A percentile compares a stretch with the other conserved stretches of the same genome.
Conservation (phyloP, 768 basidiomycete genomes). For the Termitomyces sp. region DNA sequence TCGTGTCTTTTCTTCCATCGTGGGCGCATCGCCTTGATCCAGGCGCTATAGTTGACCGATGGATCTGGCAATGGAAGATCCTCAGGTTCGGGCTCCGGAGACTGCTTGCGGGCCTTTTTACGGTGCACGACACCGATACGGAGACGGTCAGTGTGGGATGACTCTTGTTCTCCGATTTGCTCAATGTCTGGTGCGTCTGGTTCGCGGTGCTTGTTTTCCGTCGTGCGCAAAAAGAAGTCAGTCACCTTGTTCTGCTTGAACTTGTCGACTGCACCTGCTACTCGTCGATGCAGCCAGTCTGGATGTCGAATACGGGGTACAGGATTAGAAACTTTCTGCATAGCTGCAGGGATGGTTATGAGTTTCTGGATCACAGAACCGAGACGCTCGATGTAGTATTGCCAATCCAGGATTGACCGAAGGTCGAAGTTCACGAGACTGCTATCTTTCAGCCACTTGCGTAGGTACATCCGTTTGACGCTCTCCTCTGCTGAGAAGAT, state of each 20-base stretch:
- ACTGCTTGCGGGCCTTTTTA: constrained; percentile 39
- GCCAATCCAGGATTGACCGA: constrained; percentile 95
- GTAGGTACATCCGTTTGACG: constrained; percentile 85
- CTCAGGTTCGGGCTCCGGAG: constrained; percentile 40
- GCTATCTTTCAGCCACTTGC: constrained; percentile 96
- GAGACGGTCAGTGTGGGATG: constrained; percentile 23
- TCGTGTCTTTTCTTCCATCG: constrained; percentile 69
- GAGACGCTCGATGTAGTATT: constrained; percentile 95
- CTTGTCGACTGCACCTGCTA: constrained; percentile 87
- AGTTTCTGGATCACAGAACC: constrained; percentile 98
- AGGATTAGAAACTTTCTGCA: constrained; percentile 96
- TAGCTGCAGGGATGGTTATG: constrained; percentile 97
- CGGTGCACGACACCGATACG: constrained; percentile 55
- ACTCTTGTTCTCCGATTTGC: constrained; percentile 38
- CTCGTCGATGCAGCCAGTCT: constrained; percentile 93
- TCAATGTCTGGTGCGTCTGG: constrained; percentile 56
- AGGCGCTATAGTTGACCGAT: constrained; percentile 62
- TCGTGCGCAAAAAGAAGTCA: constrained; percentile 75
- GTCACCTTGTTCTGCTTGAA: constrained; percentile 98
- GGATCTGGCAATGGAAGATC: constrained; percentile 59
- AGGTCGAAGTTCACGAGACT: constrained; percentile 84
- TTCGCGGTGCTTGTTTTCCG: constrained; percentile 27
- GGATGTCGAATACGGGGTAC: constrained; percentile 95
- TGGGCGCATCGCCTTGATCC: constrained; percentile 73
- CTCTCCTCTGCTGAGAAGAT: constrained; percentile 96